Conservation (phyloP, 495 filamentous ascomycete genomes). For the Neurospora sp. region DNA sequence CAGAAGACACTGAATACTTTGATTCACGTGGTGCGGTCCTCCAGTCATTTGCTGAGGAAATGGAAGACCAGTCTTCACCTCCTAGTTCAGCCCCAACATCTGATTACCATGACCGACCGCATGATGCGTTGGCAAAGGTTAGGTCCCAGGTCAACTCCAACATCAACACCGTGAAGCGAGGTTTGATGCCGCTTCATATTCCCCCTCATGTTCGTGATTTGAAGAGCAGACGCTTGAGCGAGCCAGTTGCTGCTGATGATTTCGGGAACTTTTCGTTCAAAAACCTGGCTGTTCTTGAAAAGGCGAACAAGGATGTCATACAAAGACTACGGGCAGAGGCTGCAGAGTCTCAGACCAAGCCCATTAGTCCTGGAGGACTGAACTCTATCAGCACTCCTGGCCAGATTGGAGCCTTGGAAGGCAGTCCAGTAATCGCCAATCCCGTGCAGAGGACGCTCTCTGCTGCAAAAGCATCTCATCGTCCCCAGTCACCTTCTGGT, state of each 20-base stretch:
- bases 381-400: slow-evolving; percentile 34
- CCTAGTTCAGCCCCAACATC: slow-evolving; percentile 50
- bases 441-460: slow-evolving; percentile 79
- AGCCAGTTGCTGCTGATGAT: slow-evolving; percentile 80
- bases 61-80: slow-evolving; percentile 81
- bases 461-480: slow-evolving; percentile 57
- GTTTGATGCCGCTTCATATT: slow-evolving; percentile 89
- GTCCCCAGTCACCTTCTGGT: slow-evolving; percentile 77
- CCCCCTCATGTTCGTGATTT: slow-evolving; percentile 88
- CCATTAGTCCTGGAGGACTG: slow-evolving; percentile 30
- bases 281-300: slow-evolving; percentile 91
- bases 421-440: slow-evolving; percentile 69
- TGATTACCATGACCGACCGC: slow-evolving; percentile 76
- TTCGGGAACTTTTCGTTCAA: slow-evolving; percentile 97
- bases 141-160: slow-evolving; percentile 82
- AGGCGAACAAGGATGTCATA: slow-evolving; percentile 97
- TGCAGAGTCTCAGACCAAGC: slow-evolving; percentile 53
- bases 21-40: slow-evolving; percentile 84
- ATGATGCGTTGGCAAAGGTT: slow-evolving; percentile 87
- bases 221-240: slow-evolving; percentile 78
- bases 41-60: slow-evolving; percentile 81
- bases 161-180: slow-evolving; percentile 69
- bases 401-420: slow-evolving; percentile 55
- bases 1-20: slow-evolving; percentile 97
- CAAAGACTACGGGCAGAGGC: slow-evolving; percentile 89